These are phyloP conservation scores for Ganoderma multipileum DNA, from an alignment of 1,284 basidiomycete genomes.

Conservation along the genomic window DNA sequence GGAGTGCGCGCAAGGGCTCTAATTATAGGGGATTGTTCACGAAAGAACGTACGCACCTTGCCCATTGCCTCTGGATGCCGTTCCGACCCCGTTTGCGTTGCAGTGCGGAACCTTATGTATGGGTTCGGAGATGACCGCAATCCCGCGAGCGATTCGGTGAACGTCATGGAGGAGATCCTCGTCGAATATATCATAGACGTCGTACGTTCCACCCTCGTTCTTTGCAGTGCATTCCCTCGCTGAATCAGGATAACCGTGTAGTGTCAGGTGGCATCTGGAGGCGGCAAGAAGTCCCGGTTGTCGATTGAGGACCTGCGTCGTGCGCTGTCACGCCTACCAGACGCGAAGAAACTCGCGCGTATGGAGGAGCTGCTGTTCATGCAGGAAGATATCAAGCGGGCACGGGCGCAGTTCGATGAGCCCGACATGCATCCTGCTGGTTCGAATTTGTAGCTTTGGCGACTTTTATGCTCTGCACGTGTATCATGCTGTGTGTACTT, in stretches of 20 bases:
- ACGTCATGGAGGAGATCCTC: constrained; percentile 93
- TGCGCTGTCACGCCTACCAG: constrained; percentile 76
- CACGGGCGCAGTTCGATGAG: constrained; percentile 80
- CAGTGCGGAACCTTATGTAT: constrained; percentile 91
- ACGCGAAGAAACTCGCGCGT: constrained; percentile 86
- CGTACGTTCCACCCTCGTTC: constrained; percentile 52
- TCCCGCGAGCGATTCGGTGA: constrained; percentile 86
- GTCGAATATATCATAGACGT: constrained; percentile 92
- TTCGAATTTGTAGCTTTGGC: constrained; percentile 44
- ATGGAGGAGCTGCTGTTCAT: constrained; percentile 91
- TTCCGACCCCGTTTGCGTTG: constrained; percentile 7
- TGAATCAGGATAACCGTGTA: background rate
- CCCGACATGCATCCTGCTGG: constrained; percentile 62
- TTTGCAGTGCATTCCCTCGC: background rate
- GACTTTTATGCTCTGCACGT: background rate
- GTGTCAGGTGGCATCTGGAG: constrained; percentile 64
- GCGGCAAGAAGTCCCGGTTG: constrained; percentile 73
- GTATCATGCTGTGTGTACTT: constrained; percentile 22
- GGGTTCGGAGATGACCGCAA: constrained; percentile 94
- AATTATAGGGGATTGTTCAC: constrained; percentile 75
- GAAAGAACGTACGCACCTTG: constrained; percentile 71
- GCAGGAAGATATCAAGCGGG: constrained; percentile 93
- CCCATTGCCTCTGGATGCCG: background rate
- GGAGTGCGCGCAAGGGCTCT: constrained; percentile 61
- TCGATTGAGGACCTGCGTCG: constrained; percentile 84